Conservation (phyloP, 2,329 filamentous ascomycete genomes). For the Arthrinium phaeospermum region DNA sequence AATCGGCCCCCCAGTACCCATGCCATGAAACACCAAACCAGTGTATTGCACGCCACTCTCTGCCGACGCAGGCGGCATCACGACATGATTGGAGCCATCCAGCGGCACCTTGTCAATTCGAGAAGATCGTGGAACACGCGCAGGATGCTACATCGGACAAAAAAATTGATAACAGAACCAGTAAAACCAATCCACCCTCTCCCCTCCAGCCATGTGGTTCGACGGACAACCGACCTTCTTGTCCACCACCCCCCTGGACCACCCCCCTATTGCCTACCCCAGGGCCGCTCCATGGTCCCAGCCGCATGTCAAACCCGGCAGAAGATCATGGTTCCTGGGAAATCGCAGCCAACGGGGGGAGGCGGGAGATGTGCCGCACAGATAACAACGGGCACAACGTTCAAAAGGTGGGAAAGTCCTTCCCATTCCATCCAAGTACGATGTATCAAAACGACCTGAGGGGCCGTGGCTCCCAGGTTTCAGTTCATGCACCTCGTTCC, state of each 20-base stretch:
- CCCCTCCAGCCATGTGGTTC: slow-evolving; percentile 13
- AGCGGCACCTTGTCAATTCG: slow-evolving; percentile 7
- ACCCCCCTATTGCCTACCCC: background rate
- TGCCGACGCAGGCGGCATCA: slow-evolving; percentile 3
- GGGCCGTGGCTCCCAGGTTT: slow-evolving; percentile 14
- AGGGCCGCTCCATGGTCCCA: background rate
- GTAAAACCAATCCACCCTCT: background rate
- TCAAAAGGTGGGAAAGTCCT: background rate
- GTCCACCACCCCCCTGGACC: background rate
- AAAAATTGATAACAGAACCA: background rate
- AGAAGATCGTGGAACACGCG: slow-evolving; percentile 11
- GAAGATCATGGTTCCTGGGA: slow-evolving; percentile 16
- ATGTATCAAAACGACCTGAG: slow-evolving; percentile 10
- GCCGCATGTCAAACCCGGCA: slow-evolving; percentile 3
- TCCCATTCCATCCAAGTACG: background rate
- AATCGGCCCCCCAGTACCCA: background rate
- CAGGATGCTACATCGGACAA: slow-evolving; percentile 5
- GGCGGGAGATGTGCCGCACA: background rate
- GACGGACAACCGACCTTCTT: background rate
- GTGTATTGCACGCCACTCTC: background rate
- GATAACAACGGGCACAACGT: background rate
- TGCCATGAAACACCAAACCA: slow-evolving; percentile 6
- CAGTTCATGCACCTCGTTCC: slow-evolving; percentile 7
- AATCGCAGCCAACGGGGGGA: slow-evolving; percentile 8
- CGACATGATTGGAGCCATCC: slow-evolving; percentile 4